Evolutionary conservation across 2,329 filamentous ascomycete genomes (phyloP).

Genomic region (Microascus cirrosus): DNA sequence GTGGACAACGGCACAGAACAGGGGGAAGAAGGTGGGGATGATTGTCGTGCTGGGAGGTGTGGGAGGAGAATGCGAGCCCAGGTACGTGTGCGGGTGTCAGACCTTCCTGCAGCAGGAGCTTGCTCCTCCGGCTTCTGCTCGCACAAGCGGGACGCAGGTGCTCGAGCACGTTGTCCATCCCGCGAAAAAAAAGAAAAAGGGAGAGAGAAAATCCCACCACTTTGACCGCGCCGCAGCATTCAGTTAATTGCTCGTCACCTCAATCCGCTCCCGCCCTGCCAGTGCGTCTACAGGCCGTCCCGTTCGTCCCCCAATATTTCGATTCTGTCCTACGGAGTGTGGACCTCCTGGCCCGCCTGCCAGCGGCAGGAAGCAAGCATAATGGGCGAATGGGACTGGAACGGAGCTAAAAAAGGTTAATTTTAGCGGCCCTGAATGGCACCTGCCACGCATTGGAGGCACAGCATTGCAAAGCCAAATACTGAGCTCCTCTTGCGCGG

Average conservation of each 20-base stretch:
- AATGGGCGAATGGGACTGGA: not conserved
- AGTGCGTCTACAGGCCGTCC: no score
- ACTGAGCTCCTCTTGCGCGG: no score
- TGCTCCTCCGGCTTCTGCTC: not conserved
- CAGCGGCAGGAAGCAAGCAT: not conserved
- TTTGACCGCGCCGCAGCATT: not conserved
- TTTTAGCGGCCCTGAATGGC: not conserved
- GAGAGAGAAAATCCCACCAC: not conserved
- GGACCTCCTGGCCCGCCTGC: no score
- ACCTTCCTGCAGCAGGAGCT: not conserved
- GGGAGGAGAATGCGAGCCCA: not conserved
- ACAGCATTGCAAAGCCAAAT: not conserved
- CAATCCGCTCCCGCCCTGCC: no score
- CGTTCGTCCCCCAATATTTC: no score
- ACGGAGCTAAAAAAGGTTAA: not conserved
- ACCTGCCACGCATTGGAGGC: not conserved
- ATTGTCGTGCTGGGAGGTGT: not conserved
- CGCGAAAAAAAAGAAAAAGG: not conserved
- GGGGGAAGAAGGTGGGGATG: not conserved
- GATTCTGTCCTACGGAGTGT: no score
- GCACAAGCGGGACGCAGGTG: not conserved
- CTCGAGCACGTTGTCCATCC: not conserved
- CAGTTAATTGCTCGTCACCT: not conserved
- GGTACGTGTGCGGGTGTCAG: not conserved
- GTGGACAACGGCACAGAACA: not conserved